phyloP scores from a whole-genome alignment of 768 basidiomycete species.

The Pholiota microspora region DNA sequence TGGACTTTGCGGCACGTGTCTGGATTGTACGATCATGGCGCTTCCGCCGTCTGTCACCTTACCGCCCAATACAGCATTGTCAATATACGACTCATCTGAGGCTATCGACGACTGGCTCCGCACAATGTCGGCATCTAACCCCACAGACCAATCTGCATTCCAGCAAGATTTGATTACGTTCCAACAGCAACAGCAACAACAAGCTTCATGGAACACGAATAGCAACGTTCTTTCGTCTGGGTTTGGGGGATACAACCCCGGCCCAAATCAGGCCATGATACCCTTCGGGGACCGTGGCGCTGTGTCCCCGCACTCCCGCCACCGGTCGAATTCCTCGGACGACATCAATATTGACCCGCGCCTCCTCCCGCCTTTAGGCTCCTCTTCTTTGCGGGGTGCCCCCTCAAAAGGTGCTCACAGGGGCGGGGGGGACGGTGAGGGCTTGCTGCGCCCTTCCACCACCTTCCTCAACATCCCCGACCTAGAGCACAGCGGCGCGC shows the following conservation, averaged over 20 bases:
- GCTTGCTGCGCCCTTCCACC: background rate
- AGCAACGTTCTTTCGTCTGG: background rate
- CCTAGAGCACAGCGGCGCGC: slow-evolving; percentile 5
- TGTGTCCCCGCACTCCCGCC: slow-evolving; percentile 1
- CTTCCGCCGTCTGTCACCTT: slow-evolving; percentile 37
- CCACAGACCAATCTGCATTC: slow-evolving; percentile 7
- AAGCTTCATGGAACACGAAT: background rate
- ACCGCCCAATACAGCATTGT: slow-evolving; percentile 37
- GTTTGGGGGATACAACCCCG: slow-evolving; percentile 1
- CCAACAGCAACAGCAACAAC: slow-evolving; percentile 13
- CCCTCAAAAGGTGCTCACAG: background rate
- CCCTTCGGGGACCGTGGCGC: background rate
- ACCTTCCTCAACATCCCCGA: slow-evolving; percentile 11
- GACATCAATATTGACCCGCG: slow-evolving; percentile 9
- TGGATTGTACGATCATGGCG: slow-evolving; percentile 63
- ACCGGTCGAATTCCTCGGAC: background rate
- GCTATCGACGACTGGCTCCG: slow-evolving; percentile 66
- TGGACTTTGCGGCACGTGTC: slow-evolving; percentile 41
- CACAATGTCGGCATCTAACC: slow-evolving; percentile 36
- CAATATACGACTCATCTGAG: slow-evolving; percentile 41
- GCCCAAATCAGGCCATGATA: background rate
- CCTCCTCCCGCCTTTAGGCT: background rate
- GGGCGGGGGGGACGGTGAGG: background rate
- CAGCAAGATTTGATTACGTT: slow-evolving; percentile 10
- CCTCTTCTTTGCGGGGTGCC: background rate